Evolutionary conservation across 2,329 filamentous ascomycete genomes (phyloP).

Genomic region (Corniculantispora saksenae): DNA sequence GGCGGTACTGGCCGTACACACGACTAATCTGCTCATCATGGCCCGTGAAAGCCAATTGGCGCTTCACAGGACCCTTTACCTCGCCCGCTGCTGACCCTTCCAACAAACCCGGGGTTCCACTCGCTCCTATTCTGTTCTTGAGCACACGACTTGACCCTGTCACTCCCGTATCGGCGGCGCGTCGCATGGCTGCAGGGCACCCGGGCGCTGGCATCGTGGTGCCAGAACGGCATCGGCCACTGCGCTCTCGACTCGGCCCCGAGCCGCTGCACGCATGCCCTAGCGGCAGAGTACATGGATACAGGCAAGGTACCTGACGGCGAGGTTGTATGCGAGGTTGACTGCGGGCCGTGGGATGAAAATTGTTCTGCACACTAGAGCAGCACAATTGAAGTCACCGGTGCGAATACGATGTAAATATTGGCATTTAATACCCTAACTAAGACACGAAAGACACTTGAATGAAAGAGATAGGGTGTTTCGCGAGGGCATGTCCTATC

Average conservation of each 20-base stretch:
- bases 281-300: constrained; percentile 26
- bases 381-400: no score
- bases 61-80: constrained; percentile 20
- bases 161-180: constrained; percentile 26
- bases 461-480: background rate
- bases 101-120: constrained; percentile 24
- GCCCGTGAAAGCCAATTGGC: background rate
- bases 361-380: background rate
- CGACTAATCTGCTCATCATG: constrained; percentile 38
- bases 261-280: constrained; percentile 24
- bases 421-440: no score
- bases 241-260: background rate
- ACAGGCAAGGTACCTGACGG: constrained; percentile 24
- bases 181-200: background rate
- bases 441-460: no score
- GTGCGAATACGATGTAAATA: no score
- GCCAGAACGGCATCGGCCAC: background rate
- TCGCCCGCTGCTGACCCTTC: constrained; percentile 29
- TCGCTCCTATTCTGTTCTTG: constrained; percentile 40
- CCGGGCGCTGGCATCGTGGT: background rate
- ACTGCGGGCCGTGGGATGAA: constrained; percentile 24
- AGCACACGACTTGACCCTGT: constrained; percentile 42
- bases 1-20: constrained; percentile 34
- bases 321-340: constrained; percentile 22
- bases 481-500: no score